A percentile compares a stretch with the other conserved stretches of the same genome.
phyloP scores from a whole-genome alignment of 148 eudicot species.

The Cornus suecica region DNA sequence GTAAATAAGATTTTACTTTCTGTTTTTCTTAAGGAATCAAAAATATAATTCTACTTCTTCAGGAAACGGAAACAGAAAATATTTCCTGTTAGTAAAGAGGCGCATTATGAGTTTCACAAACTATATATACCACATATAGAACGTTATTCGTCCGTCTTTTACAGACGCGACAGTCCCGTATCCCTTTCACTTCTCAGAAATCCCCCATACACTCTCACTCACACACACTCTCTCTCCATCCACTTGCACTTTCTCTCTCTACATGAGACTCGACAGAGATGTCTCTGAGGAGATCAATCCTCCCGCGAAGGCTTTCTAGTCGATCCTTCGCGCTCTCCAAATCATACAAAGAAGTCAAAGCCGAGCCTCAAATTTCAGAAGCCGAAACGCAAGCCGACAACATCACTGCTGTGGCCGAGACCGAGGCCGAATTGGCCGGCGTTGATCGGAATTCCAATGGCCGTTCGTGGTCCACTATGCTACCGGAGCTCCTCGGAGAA shows the following conservation, averaged over 20 bases:
- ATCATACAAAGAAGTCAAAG: slow-evolving; percentile 31
- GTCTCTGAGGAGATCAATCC: slow-evolving; percentile 56
- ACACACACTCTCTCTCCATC: slow-evolving; percentile 4
- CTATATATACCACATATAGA: too few species aligned
- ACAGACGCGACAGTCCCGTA: not conserved
- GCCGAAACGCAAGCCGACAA: not conserved
- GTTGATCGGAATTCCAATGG: not conserved
- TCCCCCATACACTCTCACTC: not conserved
- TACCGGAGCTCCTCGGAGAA: slow-evolving; percentile 80
- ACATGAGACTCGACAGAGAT: slow-evolving; percentile 26
- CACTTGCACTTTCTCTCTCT: slow-evolving; percentile 24
- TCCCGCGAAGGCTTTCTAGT: slow-evolving; percentile 46
- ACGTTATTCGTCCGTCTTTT: not conserved
- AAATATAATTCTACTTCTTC: too few species aligned
- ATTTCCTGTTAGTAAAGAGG: too few species aligned
- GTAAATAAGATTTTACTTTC: too few species aligned
- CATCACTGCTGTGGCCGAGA: not conserved
- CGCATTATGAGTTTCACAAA: too few species aligned
- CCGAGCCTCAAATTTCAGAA: slow-evolving; percentile 9
- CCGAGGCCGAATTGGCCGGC: not conserved
- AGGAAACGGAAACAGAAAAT: too few species aligned
- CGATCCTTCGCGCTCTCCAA: slow-evolving; percentile 55
- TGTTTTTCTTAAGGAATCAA: too few species aligned
- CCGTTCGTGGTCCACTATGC: slow-evolving; percentile 50
- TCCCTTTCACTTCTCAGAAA: not conserved